A percentile compares a stretch with the other conserved stretches of the same genome.
These are phyloP conservation scores for Chenopodium berlandieri DNA, from an alignment of 148 eudicot genomes.

Conservation along the genomic window DNA sequence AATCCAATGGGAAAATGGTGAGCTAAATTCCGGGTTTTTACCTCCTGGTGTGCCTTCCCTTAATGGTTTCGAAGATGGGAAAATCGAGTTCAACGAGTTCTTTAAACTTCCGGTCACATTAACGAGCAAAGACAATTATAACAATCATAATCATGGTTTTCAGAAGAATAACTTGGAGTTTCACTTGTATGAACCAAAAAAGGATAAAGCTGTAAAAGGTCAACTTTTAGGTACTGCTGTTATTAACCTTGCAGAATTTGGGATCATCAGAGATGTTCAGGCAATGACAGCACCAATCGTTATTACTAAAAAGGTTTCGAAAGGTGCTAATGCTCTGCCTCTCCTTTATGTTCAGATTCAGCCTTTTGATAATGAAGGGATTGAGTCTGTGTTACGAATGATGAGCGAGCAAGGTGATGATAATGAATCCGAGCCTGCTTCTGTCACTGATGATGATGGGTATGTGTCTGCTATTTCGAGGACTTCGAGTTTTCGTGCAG, in stretches of 20 bases:
- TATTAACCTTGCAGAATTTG: constrained; percentile 72
- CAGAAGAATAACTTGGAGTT: constrained; percentile 78
- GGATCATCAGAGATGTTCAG: constrained; percentile 51
- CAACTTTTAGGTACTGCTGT: constrained; percentile 68
- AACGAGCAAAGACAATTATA: constrained; percentile 31
- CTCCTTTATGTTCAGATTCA: constrained; percentile 52
- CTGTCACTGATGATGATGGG: constrained; percentile 64
- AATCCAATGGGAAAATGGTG: constrained; percentile 91
- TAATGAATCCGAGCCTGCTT: constrained; percentile 55
- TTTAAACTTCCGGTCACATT: constrained; percentile 60
- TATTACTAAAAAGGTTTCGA: constrained; percentile 54
- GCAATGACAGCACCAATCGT: constrained; percentile 44
- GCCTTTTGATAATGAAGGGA: constrained; percentile 70
- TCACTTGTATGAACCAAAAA: constrained; percentile 65
- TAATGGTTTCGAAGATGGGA: constrained; percentile 47
- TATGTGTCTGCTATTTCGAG: constrained; percentile 39
- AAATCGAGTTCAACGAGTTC: constrained; percentile 62
- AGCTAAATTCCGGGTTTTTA: constrained; percentile 57
- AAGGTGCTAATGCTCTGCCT: constrained; percentile 41
- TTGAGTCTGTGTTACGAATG: constrained; percentile 46
- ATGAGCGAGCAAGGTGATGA: constrained; percentile 52
- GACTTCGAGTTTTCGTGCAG: constrained; percentile 45
- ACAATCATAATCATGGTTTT: constrained; percentile 32
- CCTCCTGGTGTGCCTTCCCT: constrained; percentile 52
- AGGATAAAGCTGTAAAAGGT: constrained; percentile 67